Base-by-base conservation (phyloP, 345 rosid genomes). In the Diplotaxis tenuifolia region DNA sequence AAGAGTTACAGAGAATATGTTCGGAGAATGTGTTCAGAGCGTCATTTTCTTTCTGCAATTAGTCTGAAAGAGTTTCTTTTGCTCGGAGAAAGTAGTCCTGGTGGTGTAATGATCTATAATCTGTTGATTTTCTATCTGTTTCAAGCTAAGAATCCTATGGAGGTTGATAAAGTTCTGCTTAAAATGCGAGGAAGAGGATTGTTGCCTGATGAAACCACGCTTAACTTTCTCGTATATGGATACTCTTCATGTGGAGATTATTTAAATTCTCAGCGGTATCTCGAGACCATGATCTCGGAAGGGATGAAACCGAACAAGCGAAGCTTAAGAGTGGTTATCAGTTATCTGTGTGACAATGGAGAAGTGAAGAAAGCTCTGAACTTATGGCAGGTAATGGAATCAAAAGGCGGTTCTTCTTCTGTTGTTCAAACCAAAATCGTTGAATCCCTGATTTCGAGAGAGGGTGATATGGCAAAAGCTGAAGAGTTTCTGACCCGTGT, bases 201-300 rank as follows among this genome's bases (percentile, higher is more conserved):
- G 45, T 62, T 16, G 52, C 86, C 78, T 10, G 82, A 88, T 56
- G 88, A 92, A 75, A 83, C 73, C 1, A 84, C 87, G 10, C 83
- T 80, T 69, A 86, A 92, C 78, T 88, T 92, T 83, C 91, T 92
- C 54, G 75, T 88, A 9, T 58, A 83, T 23, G 89, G 97, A 3
- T 88, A 86, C 79, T 75, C 81, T 18, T 72, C 60, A 19, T 74
- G 80, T 61, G 81, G 78, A 71, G 87, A 89, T 65, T 32, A 58
- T 56, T 65, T 81, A 9, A 72, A 74, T 77, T 75, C 86, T 72
- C 47, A 77, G 67, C 68, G 52, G 22, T 86, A 84, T 77, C 80
- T 88, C 14, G 82, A 80, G 6, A 59, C 80, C n/a, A 87, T 92
- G 98, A 85, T 87, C 70, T 84, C 86, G 0, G 53, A 72, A 74